Conservation (phyloP, 1,284 basidiomycete species). For the Ganoderma lingzhi region DNA sequence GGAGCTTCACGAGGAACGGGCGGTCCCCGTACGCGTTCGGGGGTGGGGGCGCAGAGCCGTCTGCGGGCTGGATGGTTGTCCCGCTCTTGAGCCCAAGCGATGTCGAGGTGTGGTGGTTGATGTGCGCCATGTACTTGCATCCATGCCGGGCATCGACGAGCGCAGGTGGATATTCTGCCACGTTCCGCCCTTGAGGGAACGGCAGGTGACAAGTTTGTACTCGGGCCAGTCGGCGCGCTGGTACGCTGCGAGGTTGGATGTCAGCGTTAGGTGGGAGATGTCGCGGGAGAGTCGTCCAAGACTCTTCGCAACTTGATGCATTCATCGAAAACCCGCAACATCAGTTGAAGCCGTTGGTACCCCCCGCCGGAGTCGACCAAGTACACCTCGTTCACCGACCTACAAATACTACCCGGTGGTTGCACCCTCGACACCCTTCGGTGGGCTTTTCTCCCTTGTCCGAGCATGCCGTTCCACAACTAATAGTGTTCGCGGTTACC, state of each 20-base stretch:
- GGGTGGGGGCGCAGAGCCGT: slow-evolving; percentile 21
- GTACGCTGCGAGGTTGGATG: slow-evolving; percentile 41
- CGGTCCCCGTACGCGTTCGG: slow-evolving; percentile 47
- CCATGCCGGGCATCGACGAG: slow-evolving; percentile 22
- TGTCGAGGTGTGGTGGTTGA: slow-evolving; percentile 27
- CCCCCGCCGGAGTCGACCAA: neutral
- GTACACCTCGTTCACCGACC: neutral
- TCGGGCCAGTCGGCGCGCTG: slow-evolving; percentile 49
- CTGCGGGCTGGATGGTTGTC: slow-evolving; percentile 1
- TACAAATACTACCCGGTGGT: neutral
- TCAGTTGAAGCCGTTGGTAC: neutral
- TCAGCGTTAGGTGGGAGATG: neutral
- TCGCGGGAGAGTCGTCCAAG: neutral
- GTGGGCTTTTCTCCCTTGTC: neutral
- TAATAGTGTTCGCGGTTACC: neutral
- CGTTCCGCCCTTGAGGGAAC: slow-evolving; percentile 48
- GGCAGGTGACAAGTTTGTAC: slow-evolving; percentile 47
- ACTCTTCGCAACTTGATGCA: neutral
- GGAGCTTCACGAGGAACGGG: slow-evolving; percentile 52
- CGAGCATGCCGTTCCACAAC: neutral
- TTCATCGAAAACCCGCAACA: neutral
- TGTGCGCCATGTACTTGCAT: slow-evolving; percentile 19
- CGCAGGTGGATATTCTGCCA: slow-evolving; percentile 46
- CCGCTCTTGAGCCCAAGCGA: neutral
- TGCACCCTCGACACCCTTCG: neutral